Evolutionary conservation across 2,329 filamentous ascomycete genomes (phyloP).

Genomic region (Mycosphaerella arachidis): DNA sequence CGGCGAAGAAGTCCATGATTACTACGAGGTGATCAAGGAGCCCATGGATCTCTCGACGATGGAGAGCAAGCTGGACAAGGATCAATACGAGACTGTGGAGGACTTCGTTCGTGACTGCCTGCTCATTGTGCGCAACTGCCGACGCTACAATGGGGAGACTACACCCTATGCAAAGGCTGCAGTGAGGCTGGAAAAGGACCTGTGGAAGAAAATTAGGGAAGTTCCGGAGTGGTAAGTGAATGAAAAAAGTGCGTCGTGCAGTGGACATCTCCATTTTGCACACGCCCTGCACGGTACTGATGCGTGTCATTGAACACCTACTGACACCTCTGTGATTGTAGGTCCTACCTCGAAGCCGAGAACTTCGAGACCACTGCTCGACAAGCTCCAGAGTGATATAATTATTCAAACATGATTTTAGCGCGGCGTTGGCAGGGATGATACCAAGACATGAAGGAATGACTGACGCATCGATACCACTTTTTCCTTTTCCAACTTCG

Average conservation of each 20-base stretch:
- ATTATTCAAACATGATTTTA: background rate
- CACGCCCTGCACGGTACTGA: background rate
- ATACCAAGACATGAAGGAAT: background rate
- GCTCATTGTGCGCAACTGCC: constrained; percentile 90
- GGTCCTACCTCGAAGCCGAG: constrained; percentile 33
- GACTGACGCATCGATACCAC: background rate
- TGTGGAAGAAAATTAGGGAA: constrained; percentile 89
- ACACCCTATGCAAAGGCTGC: constrained; percentile 94
- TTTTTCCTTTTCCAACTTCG: background rate
- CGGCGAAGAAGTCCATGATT: constrained; percentile 93
- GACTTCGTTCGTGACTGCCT: constrained; percentile 87
- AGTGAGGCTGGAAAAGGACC: constrained; percentile 86
- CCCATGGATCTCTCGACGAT: constrained; percentile 96
- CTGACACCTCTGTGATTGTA: background rate
- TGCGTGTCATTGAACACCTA: background rate
- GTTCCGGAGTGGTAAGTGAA: constrained; percentile 73
- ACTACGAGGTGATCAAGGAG: constrained; percentile 96
- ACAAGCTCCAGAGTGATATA: constrained; percentile 2
- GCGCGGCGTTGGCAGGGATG: background rate
- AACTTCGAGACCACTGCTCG: constrained; percentile 32
- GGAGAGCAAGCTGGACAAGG: constrained; percentile 91
- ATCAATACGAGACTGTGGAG: constrained; percentile 84
- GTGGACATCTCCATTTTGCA: background rate
- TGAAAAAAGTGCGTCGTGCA: background rate
- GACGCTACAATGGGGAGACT: constrained; percentile 91